These are phyloP conservation scores for Globisporangium polare DNA, from an alignment of 352 stramenopile genomes.

Conservation along the genomic window DNA sequence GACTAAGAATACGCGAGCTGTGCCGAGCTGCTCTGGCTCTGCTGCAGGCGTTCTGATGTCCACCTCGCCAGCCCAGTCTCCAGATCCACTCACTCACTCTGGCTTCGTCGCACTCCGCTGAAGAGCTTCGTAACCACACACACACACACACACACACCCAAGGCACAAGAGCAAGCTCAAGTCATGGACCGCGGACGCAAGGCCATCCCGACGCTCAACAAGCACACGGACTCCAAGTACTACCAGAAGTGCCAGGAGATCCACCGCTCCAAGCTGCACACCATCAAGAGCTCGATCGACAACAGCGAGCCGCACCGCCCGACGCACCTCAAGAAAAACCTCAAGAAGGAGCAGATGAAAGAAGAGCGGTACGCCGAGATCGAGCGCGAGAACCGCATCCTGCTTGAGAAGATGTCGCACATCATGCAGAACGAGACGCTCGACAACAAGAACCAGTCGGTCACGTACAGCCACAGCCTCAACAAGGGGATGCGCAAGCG, in stretches of 20 bases:
- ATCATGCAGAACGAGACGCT: conserved; percentile 91
- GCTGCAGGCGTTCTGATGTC: not conserved
- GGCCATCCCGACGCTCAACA: conserved; percentile 84
- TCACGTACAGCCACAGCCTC: conserved; percentile 72
- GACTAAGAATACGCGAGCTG: not conserved
- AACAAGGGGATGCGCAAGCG: conserved; percentile 83
- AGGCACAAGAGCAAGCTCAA: too few relatives aligned
- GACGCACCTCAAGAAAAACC: conserved; percentile 92
- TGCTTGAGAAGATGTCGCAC: conserved; percentile 97
- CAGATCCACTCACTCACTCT: conserved; percentile 1
- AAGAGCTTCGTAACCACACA: not conserved
- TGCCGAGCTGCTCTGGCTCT: not conserved
- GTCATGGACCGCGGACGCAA: conserved; percentile 84
- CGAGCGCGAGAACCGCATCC: conserved; percentile 95
- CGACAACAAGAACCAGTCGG: conserved; percentile 84
- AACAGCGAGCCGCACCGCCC: conserved; percentile 90
- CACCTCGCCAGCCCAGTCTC: not conserved
- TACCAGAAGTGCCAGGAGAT: conserved; percentile 87
- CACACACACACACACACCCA: not conserved
- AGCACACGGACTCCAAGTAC: conserved; percentile 84
- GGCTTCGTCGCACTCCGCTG: conserved; percentile 4
- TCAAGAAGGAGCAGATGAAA: conserved; percentile 97
- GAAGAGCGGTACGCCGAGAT: conserved; percentile 94
- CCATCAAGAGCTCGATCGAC: conserved; percentile 94
- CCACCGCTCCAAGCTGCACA: conserved; percentile 71